These are phyloP conservation scores for Ogataea pignaliae DNA, from an alignment of 805 yeast species.

Conservation along the genomic window DNA sequence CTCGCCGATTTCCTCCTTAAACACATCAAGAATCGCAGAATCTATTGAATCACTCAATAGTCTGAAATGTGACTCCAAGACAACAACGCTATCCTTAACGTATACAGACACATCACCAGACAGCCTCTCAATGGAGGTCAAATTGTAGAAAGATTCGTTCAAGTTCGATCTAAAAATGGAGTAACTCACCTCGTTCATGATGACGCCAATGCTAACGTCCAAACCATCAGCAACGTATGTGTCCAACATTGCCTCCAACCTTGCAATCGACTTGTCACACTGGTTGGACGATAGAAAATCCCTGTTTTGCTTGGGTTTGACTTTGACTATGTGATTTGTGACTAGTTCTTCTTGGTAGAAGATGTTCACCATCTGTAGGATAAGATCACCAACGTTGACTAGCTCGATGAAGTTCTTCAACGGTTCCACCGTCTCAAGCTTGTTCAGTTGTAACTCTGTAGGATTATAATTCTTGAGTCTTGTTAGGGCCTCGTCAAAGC, in stretches of 20 bases:
- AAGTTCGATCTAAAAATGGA: constrained; percentile 18
- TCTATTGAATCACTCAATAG: constrained; percentile 80
- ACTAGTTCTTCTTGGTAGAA: constrained; percentile 84
- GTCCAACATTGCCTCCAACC: constrained; percentile 77
- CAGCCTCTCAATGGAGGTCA: constrained; percentile 14
- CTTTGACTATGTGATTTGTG: constrained; percentile 43
- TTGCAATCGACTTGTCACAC: constrained; percentile 54
- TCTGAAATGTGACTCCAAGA: constrained; percentile 67
- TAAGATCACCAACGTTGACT: constrained; percentile 87
- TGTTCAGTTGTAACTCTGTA: constrained; percentile 27
- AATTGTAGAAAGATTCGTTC: constrained; percentile 48
- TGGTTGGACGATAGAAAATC: constrained; percentile 79
- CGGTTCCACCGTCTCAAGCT: constrained; percentile 59
- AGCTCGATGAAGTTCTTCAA: constrained; percentile 82
- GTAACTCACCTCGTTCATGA: constrained; percentile 64
- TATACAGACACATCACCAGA: constrained; percentile 47
- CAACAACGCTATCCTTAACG: constrained; percentile 55
- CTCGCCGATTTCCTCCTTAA: constrained; percentile 90
- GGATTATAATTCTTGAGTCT: constrained; percentile 74
- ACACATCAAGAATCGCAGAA: constrained; percentile 81
- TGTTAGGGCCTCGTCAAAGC: constrained; percentile 75
- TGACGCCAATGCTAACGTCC: constrained; percentile 85
- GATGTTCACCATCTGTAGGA: constrained; percentile 86
- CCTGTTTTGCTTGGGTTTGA: constrained; percentile 47
- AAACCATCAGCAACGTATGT: constrained; percentile 89